phyloP scores from a whole-genome alignment of 768 basidiomycete species.

The Baorangia bicolor region DNA sequence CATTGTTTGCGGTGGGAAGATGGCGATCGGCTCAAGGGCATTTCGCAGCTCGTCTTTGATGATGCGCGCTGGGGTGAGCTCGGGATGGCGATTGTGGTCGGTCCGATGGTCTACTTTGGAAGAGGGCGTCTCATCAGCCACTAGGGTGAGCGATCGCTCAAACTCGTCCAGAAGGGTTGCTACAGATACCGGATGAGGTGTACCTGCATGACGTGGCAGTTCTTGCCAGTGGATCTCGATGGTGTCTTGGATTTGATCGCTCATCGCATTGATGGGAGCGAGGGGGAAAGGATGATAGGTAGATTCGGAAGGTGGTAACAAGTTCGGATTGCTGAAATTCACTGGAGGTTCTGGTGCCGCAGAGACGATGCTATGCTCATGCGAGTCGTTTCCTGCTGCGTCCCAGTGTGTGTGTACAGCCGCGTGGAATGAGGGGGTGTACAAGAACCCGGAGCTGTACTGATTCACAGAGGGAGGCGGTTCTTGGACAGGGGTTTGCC shows the following conservation, averaged over 20 bases:
- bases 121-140: not conserved
- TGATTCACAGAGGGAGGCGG: not conserved
- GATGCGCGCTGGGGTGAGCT: not conserved
- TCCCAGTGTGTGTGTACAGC: not conserved
- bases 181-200: not conserved
- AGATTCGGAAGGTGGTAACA: no score
- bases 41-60: not conserved
- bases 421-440: not conserved
- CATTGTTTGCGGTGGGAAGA: not conserved
- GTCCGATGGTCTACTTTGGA: not conserved
- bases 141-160: conserved; percentile 5
- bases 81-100: not conserved
- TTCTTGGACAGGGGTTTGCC: conserved; percentile 1
- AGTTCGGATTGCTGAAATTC: not conserved
- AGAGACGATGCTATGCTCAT: not conserved
- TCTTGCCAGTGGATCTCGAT: not conserved
- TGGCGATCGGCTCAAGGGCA: not conserved
- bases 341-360: not conserved
- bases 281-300: not conserved
- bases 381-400: not conserved
- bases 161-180: conserved; percentile 6
- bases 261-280: not conserved
- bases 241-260: not conserved
- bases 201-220: not conserved
- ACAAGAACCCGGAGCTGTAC: not conserved